Evolutionary conservation across 371 early-diverging fungal species (phyloP), one percentile per base, ranked within the genome.

Genomic region (Apophysomyces trapeziformis): DNA sequence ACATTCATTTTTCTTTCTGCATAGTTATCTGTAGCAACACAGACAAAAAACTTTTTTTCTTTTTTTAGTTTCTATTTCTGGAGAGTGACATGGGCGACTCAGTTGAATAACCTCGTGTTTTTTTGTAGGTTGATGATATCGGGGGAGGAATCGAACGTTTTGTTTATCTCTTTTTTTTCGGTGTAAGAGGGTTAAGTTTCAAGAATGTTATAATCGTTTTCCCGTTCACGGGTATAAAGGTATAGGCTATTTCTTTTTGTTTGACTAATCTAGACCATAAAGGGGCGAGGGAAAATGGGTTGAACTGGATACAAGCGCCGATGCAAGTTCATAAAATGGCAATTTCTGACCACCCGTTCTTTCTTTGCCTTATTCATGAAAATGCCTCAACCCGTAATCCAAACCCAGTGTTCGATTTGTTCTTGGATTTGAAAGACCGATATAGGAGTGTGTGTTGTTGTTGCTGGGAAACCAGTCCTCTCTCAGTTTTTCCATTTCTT

Each of bases 331-430:
- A 26, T 26, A 26, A 50, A 50, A 21, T 21, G 54, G 54, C 21
- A 50, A 50, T 50, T 50, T 50, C 54, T 50, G 11, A 50, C 54
- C 54, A 50, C 21, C 54, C 16, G 54, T 50, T 18, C 21, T 9
- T 21, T n/a, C 9, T 50, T 50, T n/a, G 18, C 54, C 54, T 18
- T 50, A 18, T 50, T 50, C 54, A 18, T 50, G 11, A 50, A 50
- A 50, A 50, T 50, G 54, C 54, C 54, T 50, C 54, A 50, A n/a
- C 21, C 54, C 13, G 6, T 9, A n/a, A 26, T 18, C 21, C 1
- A n/a, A 47, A 47, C 14, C n/a, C 47, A 47, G 54, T 21, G 54
- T 50, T 50, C 54, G 21, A 50, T 50, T 47, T 50, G n/a, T n/a
- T 50, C 54, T 21, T 50, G 16, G 21, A 32, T 21, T 50, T 50